These are phyloP conservation scores for Rosa rugosa DNA, from an alignment of 306 rosid species.

Conservation along the genomic window DNA sequence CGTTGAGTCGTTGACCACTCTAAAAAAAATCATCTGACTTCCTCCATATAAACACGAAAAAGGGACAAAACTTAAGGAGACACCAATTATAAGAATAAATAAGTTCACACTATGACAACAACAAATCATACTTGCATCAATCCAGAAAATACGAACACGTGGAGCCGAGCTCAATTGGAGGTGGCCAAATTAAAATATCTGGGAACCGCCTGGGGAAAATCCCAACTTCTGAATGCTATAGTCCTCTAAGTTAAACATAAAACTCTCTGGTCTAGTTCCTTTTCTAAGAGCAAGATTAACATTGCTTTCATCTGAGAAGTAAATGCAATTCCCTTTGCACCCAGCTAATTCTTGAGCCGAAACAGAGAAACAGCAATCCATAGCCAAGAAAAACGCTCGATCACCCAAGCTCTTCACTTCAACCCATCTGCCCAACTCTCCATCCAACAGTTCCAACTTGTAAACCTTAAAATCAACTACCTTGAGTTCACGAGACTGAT, in stretches of 20 bases:
- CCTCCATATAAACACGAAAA: background rate
- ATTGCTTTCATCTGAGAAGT: slow-evolving; percentile 31
- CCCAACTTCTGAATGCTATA: slow-evolving; percentile 26
- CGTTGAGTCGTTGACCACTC: too few relatives aligned
- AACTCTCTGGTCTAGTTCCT: slow-evolving; percentile 20
- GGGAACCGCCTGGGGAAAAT: slow-evolving; percentile 27
- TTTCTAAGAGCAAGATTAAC: slow-evolving; percentile 5
- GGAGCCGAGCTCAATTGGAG: slow-evolving; percentile 14
- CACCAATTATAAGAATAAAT: background rate
- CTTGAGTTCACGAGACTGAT: background rate
- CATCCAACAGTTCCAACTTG: slow-evolving; percentile 31
- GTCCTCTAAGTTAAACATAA: slow-evolving; percentile 42
- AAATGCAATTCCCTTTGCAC: slow-evolving; percentile 37
- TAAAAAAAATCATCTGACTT: too few relatives aligned
- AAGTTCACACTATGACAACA: background rate
- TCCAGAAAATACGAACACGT: background rate
- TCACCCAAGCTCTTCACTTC: slow-evolving; percentile 38
- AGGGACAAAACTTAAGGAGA: background rate
- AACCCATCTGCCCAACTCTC: slow-evolving; percentile 45
- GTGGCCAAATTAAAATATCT: slow-evolving; percentile 32
- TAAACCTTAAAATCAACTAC: slow-evolving; percentile 48
- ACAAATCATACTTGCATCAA: background rate
- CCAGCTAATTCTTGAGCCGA: slow-evolving; percentile 25
- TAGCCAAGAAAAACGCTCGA: slow-evolving; percentile 30
- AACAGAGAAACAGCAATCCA: slow-evolving; percentile 32